Conservation (phyloP, 2,329 filamentous ascomycete species). For the Diaporthe citrichinensis region DNA sequence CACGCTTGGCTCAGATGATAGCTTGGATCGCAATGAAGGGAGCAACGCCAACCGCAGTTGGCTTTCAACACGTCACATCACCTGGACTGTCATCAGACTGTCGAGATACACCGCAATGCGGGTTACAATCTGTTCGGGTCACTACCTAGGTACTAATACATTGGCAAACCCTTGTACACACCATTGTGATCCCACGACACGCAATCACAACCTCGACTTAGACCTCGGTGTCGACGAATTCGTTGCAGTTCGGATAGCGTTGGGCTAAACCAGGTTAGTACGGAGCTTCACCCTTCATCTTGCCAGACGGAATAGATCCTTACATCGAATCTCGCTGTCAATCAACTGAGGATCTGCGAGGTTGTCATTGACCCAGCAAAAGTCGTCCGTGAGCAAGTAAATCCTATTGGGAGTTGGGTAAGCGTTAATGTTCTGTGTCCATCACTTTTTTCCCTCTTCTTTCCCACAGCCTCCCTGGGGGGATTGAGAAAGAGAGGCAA, state of each 20-base stretch:
- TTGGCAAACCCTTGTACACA: background rate
- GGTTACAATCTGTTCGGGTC: background rate
- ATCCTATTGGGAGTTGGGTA: background rate
- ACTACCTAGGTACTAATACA: background rate
- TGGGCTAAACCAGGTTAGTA: constrained; percentile 25
- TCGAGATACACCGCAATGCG: no score
- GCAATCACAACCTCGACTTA: background rate
- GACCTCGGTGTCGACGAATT: constrained; percentile 35
- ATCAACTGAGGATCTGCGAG: constrained; percentile 36
- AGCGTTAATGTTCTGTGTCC: background rate
- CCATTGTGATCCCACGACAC: background rate
- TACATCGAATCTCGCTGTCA: constrained; percentile 25
- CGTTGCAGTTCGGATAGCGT: constrained; percentile 38
- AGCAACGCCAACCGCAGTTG: background rate
- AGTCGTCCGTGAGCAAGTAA: constrained; percentile 37
- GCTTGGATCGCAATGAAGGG: background rate
- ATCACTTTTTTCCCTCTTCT: background rate
- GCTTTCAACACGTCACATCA: background rate
- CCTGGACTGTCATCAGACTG: background rate
- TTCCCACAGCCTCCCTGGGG: no score
- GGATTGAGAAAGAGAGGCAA: background rate
- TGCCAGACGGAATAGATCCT: background rate
- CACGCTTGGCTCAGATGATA: background rate
- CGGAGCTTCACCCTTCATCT: no score
- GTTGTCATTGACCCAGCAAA: constrained; percentile 41